phyloP scores from a whole-genome alignment of 345 rosid genomes.

The Noccaea caerulescens region DNA sequence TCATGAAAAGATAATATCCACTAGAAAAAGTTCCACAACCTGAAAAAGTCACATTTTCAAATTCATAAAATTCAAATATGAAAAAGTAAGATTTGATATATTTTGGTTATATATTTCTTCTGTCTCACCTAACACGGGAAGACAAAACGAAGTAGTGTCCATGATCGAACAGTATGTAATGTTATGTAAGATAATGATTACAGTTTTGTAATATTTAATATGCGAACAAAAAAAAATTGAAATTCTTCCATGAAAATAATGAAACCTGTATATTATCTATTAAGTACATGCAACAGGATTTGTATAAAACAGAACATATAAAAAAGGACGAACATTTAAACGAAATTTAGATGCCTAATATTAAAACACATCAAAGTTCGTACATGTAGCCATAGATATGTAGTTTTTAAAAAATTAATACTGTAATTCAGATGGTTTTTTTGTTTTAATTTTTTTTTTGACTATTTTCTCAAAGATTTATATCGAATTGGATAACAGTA shows the following conservation, averaged over 20 bases:
- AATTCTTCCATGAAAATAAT: not conserved
- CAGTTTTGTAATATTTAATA: not conserved
- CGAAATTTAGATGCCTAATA: not conserved
- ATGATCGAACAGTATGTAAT: conserved; percentile 17
- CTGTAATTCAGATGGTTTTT: not conserved
- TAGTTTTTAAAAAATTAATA: not conserved
- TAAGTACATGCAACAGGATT: not conserved
- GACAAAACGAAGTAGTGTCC: conserved; percentile 41
- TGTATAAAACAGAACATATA: not conserved
- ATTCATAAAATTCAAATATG: conserved; percentile 22
- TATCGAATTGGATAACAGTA: not conserved
- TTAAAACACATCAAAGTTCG: not conserved
- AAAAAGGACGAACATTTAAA: not conserved
- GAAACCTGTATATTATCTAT: not conserved
- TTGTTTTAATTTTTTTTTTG: not conserved
- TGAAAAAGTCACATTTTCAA: conserved; percentile 16
- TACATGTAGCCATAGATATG: not conserved
- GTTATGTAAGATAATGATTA: conserved; percentile 27
- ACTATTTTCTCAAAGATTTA: not conserved
- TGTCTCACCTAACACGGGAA: conserved; percentile 40
- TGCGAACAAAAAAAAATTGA: not conserved
- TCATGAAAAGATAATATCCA: not conserved
- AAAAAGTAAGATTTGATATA: not conserved
- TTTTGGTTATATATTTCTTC: not conserved
- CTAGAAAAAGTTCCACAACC: not conserved